Evolutionary conservation across 2,329 filamentous ascomycete genomes (phyloP).

Genomic region (Aschersonia sp.): DNA sequence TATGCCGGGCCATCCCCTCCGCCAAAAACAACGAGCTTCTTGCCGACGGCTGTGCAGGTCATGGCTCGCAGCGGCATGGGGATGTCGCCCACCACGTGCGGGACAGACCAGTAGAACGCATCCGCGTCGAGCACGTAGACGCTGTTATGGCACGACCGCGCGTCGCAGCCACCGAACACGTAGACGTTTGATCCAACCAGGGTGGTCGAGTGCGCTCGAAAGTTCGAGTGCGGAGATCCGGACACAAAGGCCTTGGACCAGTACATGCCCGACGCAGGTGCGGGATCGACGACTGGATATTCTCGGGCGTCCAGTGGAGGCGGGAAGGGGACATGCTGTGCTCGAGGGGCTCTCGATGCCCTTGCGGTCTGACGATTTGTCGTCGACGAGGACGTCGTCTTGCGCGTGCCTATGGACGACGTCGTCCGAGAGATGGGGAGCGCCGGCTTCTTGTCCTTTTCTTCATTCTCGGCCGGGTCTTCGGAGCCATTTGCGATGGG

Average conservation of each 20-base stretch:
- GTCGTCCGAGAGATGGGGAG: neutral
- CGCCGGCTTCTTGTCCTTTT: constrained; percentile 14
- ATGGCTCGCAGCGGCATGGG: constrained; percentile 53
- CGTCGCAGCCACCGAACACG: constrained; percentile 55
- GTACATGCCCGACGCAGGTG: constrained; percentile 58
- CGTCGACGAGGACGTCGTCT: constrained; percentile 3
- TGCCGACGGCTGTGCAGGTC: constrained; percentile 57
- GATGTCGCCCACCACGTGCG: constrained; percentile 49
- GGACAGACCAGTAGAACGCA: constrained; percentile 53
- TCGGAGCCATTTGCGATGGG: constrained; percentile 11
- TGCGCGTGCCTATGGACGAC: constrained; percentile 14
- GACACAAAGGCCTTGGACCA: constrained; percentile 54
- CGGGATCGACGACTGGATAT: constrained; percentile 44
- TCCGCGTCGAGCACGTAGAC: constrained; percentile 56
- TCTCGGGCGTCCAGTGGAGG: constrained; percentile 40
- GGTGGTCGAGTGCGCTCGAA: constrained; percentile 54
- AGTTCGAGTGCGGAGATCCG: constrained; percentile 42
- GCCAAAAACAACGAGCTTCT: constrained; percentile 56
- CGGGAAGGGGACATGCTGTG: constrained; percentile 35
- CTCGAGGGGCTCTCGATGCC: constrained; percentile 15
- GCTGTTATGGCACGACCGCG: constrained; percentile 53
- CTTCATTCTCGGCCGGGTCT: constrained; percentile 12
- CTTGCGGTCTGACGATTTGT: constrained; percentile 7
- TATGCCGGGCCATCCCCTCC: constrained; percentile 57
- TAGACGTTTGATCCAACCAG: constrained; percentile 52